A percentile compares a stretch with the other conserved stretches of the same genome.
phyloP scores from a whole-genome alignment of 2,329 filamentous ascomycete genomes.

The Berkeleyomyces rouxiae region DNA sequence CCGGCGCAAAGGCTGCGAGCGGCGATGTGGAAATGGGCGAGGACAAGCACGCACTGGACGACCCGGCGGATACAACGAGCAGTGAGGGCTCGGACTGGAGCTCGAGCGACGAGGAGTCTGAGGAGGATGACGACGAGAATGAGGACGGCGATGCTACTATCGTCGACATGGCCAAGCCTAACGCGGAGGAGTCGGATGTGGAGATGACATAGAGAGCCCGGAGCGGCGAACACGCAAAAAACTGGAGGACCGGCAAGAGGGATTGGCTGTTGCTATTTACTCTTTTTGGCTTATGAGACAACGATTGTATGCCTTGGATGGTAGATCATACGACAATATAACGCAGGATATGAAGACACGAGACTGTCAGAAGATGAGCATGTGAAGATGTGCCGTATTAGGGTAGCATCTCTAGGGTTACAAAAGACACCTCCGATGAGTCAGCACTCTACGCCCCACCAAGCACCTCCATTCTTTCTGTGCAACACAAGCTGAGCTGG shows the following conservation, averaged over 20 bases:
- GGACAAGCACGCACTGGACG: constrained; percentile 2
- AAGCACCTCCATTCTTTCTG: not conserved
- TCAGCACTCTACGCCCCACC: not conserved
- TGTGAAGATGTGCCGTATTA: not conserved
- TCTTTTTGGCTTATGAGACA: not conserved
- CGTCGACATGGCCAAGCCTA: not conserved
- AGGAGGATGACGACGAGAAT: not conserved
- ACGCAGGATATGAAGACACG: not conserved
- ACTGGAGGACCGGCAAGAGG: not conserved
- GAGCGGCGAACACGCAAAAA: not conserved
- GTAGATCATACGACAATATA: not conserved
- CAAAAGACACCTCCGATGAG: not conserved
- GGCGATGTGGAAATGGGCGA: constrained; percentile 4
- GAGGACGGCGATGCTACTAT: not conserved
- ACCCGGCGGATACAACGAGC: constrained; percentile 9
- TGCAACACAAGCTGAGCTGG: not conserved
- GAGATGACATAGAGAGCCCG: not conserved
- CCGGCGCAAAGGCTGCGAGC: constrained; percentile 1
- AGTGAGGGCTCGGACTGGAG: constrained; percentile 12
- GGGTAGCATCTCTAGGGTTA: not conserved
- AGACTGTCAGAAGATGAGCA: not conserved
- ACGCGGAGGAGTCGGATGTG: not conserved
- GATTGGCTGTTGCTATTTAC: not conserved
- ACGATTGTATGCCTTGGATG: not conserved
- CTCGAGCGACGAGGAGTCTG: constrained; percentile 8